These are phyloP conservation scores for Sporothrix variecibatus DNA, from an alignment of 2,329 filamentous ascomycete genomes.

Conservation along the genomic window DNA sequence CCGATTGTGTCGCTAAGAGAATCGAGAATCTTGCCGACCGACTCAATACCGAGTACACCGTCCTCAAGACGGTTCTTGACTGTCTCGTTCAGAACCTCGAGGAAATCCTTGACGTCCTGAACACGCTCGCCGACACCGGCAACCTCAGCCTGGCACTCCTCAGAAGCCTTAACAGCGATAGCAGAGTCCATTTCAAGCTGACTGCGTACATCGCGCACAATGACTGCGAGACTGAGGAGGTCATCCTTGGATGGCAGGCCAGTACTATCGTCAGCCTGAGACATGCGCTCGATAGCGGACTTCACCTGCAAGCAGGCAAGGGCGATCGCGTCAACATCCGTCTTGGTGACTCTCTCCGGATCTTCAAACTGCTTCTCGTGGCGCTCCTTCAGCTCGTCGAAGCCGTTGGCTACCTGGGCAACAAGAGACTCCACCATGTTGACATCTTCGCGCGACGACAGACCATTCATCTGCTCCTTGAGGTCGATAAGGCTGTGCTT, in stretches of 20 bases:
- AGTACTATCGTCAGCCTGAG: conserved; percentile 66
- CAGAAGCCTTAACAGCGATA: conserved; percentile 74
- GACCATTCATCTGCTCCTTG: conserved; percentile 37
- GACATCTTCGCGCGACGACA: conserved; percentile 74
- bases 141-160: conserved; percentile 82
- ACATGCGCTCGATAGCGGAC: conserved; percentile 70
- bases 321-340: conserved; percentile 79
- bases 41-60: conserved; percentile 70
- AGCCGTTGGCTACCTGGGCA: conserved; percentile 70
- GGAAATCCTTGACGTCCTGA: conserved; percentile 63
- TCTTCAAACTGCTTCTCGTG: conserved; percentile 56
- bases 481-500: conserved; percentile 66
- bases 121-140: conserved; percentile 76
- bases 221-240: conserved; percentile 67
- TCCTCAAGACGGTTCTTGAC: conserved; percentile 76
- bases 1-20: conserved; percentile 64
- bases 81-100: conserved; percentile 77
- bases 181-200: conserved; percentile 68
- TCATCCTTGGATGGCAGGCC: conserved; percentile 76
- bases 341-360: conserved; percentile 72
- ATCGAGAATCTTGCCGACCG: conserved; percentile 69
- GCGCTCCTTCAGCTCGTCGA: conserved; percentile 72
- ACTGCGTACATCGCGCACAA: conserved; percentile 67
- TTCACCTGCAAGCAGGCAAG: conserved; percentile 85
- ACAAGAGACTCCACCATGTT: conserved; percentile 74